Evolutionary conservation across 345 rosid species (phyloP).

Genomic region (Nasturtium officinale): DNA sequence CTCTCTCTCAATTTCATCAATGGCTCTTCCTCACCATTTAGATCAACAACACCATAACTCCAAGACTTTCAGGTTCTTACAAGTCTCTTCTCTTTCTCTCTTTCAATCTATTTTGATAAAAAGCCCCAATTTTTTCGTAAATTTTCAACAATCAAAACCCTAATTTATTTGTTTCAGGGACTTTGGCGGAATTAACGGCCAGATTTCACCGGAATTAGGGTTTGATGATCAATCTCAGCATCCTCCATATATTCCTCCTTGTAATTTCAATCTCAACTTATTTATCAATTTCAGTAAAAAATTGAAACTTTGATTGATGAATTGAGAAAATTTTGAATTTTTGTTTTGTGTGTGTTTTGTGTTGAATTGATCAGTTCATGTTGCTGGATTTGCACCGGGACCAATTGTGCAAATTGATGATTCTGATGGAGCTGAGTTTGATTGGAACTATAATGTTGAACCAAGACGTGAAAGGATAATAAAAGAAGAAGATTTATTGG

Average conservation of each 20-base stretch:
- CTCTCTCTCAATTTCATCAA: slow-evolving; percentile 42
- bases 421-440: slow-evolving; percentile 56
- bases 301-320: not conserved
- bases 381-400: slow-evolving; percentile 78
- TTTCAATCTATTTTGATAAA: not conserved
- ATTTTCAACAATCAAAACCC: slow-evolving; percentile 18
- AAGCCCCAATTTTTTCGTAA: slow-evolving; percentile 36
- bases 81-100: not conserved
- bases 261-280: slow-evolving; percentile 51
- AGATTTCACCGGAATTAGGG: slow-evolving; percentile 54
- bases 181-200: slow-evolving; percentile 51
- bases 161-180: slow-evolving; percentile 44
- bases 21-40: slow-evolving; percentile 68
- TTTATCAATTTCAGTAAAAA: not conserved
- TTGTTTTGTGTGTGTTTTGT: slow-evolving; percentile 1
- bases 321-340: not conserved
- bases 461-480: slow-evolving; percentile 54
- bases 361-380: slow-evolving; percentile 61
- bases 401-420: slow-evolving; percentile 56
- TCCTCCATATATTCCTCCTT: slow-evolving; percentile 83
- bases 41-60: slow-evolving; percentile 53
- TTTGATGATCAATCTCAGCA: slow-evolving; percentile 69
- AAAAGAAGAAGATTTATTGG: slow-evolving; percentile 72
- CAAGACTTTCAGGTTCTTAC: slow-evolving; percentile 58
- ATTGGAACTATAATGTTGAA: slow-evolving; percentile 64